A percentile compares a stretch with the other conserved stretches of the same genome.
phyloP scores from a whole-genome alignment of 805 yeast genomes.

The Kuraishia cidri region DNA sequence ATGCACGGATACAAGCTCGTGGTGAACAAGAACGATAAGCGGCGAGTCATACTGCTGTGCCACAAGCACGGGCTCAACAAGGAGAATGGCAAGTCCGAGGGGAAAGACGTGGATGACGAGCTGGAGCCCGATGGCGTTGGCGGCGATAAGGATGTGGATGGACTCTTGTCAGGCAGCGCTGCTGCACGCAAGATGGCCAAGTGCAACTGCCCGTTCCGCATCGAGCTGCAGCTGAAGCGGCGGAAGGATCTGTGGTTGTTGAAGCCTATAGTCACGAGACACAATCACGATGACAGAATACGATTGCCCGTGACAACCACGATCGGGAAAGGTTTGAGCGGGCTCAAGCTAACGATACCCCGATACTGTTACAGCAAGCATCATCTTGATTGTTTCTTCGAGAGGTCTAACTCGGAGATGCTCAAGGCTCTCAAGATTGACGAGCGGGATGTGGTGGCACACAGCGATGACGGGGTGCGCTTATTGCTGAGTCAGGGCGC shows the following conservation, averaged over 20 bases:
- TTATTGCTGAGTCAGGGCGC: too few relatives aligned
- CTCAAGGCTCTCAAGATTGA: too few relatives aligned
- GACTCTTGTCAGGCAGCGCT: not conserved
- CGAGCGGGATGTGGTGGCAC: too few relatives aligned
- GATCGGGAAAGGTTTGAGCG: not conserved
- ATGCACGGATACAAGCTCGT: conserved; percentile 15
- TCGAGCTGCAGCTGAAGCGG: conserved; percentile 14
- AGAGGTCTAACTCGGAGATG: too few relatives aligned
- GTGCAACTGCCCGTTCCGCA: conserved; percentile 12
- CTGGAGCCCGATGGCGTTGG: not conserved
- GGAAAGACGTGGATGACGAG: conserved; percentile 4
- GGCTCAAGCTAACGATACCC: not conserved
- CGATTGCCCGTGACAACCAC: not conserved
- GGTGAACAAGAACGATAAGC: conserved; percentile 13
- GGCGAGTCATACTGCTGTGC: conserved; percentile 14
- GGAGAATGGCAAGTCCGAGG: conserved; percentile 1
- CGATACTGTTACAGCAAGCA: not conserved
- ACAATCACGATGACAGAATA: conserved; percentile 8
- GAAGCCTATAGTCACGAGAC: conserved; percentile 11
- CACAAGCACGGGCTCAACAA: conserved; percentile 8
- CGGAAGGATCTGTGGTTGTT: conserved; percentile 15
- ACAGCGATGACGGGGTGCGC: too few relatives aligned
- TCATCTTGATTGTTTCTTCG: conserved; percentile 1
- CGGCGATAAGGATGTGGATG: not conserved
- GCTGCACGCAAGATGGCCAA: conserved; percentile 3